phyloP scores from a whole-genome alignment of 225 moss, liverwort and hornwort genomes.

The Pseudisothecium myosuroides region DNA sequence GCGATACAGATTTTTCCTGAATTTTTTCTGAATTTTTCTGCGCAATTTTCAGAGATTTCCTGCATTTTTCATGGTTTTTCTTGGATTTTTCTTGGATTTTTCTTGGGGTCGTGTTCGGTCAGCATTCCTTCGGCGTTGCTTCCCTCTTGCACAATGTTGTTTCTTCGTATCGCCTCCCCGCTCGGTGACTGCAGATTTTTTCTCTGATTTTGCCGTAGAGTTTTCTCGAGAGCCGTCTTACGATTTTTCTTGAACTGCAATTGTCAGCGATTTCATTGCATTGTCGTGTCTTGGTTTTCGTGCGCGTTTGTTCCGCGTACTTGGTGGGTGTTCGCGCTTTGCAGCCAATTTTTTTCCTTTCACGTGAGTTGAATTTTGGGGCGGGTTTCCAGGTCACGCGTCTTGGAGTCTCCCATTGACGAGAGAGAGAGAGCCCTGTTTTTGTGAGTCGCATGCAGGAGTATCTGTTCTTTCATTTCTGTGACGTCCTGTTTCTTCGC shows the following conservation, averaged over 20 bases:
- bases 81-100: neutral
- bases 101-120: neutral
- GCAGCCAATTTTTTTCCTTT: neutral
- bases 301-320: neutral
- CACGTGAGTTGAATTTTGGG: neutral
- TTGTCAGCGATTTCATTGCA: neutral
- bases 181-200: neutral
- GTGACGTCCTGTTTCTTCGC: neutral
- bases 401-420: neutral
- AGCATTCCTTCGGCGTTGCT: too few species aligned
- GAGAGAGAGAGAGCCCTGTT: neutral
- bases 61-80: neutral
- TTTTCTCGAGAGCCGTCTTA: neutral
- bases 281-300: neutral
- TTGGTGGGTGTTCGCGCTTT: neutral
- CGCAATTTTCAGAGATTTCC: neutral
- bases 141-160: too few species aligned
- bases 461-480: neutral
- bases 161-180: neutral
- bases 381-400: neutral
- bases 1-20: rapidly evolving
- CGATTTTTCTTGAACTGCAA: neutral
- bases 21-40: neutral
- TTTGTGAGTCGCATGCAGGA: neutral
- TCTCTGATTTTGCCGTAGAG: neutral